Evolutionary conservation across 129 eudicot species (phyloP).

Genomic region (Escallonia rubra): DNA sequence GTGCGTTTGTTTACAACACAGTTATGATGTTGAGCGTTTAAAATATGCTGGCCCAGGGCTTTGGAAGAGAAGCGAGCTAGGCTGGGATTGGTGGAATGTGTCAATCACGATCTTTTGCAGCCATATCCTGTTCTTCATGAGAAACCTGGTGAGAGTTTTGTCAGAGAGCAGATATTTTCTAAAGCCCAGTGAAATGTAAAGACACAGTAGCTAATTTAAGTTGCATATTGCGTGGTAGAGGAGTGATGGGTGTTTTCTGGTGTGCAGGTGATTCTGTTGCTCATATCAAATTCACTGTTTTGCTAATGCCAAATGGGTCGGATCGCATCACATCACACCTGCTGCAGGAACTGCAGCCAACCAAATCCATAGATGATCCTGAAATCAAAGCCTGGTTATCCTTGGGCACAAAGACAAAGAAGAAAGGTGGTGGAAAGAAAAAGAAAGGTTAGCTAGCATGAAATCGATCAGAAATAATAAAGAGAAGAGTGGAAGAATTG

Average conservation of each 20-base stretch:
- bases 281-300: conserved; percentile 85
- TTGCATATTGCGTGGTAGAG: too few relatives aligned
- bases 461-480: background rate
- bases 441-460: conserved; percentile 65
- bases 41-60: conserved; percentile 29
- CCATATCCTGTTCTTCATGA: conserved; percentile 93
- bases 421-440: conserved; percentile 98
- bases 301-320: conserved; percentile 95
- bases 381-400: conserved; percentile 98
- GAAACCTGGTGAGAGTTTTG: conserved; percentile 54
- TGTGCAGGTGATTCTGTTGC: conserved; percentile 90
- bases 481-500: background rate
- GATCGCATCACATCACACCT: conserved; percentile 89
- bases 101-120: conserved; percentile 80
- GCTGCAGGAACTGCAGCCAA: conserved; percentile 86
- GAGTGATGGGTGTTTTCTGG: background rate
- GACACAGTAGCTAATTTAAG: too few relatives aligned
- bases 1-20: too few relatives aligned
- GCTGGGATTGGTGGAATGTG: conserved; percentile 85
- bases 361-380: conserved; percentile 80
- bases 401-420: conserved; percentile 70
- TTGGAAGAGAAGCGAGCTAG: conserved; percentile 88
- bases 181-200: too few relatives aligned
- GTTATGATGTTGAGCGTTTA: too few relatives aligned
- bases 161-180: too few relatives aligned